Percentiles rank a stretch among this genome's conserved stretches.
Conservation (phyloP, 768 basidiomycete genomes). For the Trametes cinnabarina region DNA sequence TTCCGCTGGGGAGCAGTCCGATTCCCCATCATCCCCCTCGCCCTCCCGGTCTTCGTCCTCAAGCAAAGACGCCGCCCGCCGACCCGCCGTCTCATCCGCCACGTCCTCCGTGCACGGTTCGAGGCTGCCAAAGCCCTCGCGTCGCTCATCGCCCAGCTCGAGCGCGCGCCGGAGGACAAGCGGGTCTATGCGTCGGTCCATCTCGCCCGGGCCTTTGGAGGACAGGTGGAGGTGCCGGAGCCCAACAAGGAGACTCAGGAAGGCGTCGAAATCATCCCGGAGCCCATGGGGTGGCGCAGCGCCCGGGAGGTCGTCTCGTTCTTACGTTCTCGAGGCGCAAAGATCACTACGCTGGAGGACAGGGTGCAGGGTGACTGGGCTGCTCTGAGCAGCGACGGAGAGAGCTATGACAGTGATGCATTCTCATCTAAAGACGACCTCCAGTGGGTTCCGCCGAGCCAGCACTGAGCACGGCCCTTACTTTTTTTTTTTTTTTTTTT, state of each 20-base stretch:
- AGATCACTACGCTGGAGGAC: constrained; percentile 51
- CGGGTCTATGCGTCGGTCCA: constrained; percentile 51
- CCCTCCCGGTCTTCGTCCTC: constrained; percentile 15
- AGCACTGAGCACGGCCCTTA: not conserved
- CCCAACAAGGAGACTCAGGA: constrained; percentile 24
- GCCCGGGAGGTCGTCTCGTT: constrained; percentile 73
- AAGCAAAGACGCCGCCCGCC: constrained; percentile 50
- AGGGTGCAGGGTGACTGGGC: constrained; percentile 70
- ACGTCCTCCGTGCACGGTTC: constrained; percentile 83
- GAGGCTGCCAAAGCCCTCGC: constrained; percentile 79
- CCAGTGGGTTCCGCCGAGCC: constrained; percentile 16
- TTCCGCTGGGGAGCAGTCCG: constrained; percentile 15
- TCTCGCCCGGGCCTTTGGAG: constrained; percentile 44
- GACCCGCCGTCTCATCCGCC: constrained; percentile 81
- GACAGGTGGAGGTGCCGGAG: constrained; percentile 34
- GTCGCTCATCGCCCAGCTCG: constrained; percentile 66
- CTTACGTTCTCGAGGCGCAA: constrained; percentile 69
- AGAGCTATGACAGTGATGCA: constrained; percentile 30
- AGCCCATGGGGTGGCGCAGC: constrained; percentile 52
- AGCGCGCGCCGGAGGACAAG: constrained; percentile 37
- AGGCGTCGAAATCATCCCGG: constrained; percentile 16
- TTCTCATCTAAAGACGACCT: constrained; percentile 10
- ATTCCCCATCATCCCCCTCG: constrained; percentile 26
- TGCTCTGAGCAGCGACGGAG: constrained; percentile 60
- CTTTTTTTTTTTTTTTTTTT: too few species aligned